A percentile compares a stretch with the other conserved stretches of the same genome.
Evolutionary conservation across 768 basidiomycete species (phyloP).

Genomic region (Russula sp.): DNA sequence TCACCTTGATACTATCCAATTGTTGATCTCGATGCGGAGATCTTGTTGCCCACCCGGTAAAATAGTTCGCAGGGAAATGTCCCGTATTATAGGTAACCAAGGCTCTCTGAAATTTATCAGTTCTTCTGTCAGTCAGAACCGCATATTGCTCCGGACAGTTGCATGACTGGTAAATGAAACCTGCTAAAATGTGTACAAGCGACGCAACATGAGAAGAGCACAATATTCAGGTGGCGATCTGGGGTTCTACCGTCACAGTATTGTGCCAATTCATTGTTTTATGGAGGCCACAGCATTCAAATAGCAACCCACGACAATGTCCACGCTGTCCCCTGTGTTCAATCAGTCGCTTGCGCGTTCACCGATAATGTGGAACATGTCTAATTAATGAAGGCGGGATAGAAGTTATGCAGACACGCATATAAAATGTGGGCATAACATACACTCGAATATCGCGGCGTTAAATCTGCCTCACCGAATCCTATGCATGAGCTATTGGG

Average conservation of each 20-base stretch:
- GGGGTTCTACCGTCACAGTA: constrained; percentile 95
- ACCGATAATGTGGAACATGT: background rate
- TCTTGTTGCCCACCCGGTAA: constrained; percentile 81
- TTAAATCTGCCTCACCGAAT: constrained; percentile 27
- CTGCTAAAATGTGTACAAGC: background rate
- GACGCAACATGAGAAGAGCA: constrained; percentile 91
- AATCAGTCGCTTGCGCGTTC: constrained; percentile 98
- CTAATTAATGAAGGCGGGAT: too few relatives aligned
- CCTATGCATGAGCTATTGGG: too few relatives aligned
- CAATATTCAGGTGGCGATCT: constrained; percentile 98
- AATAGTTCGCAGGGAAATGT: constrained; percentile 29
- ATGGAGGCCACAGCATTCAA: constrained; percentile 2
- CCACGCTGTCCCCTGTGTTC: constrained; percentile 95
- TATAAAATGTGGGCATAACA: too few relatives aligned
- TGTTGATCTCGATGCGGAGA: constrained; percentile 95
- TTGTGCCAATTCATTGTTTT: background rate
- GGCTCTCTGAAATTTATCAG: too few relatives aligned
- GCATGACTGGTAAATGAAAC: constrained; percentile 7
- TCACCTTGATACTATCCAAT: too few relatives aligned
- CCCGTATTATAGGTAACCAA: constrained; percentile 96
- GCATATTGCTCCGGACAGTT: too few relatives aligned
- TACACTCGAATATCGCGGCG: too few relatives aligned
- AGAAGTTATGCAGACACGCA: too few relatives aligned
- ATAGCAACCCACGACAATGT: constrained; percentile 70
- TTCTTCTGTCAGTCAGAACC: too few relatives aligned